Conservation (phyloP, 805 yeast species). For the Myxozyma vanderwaltii region DNA sequence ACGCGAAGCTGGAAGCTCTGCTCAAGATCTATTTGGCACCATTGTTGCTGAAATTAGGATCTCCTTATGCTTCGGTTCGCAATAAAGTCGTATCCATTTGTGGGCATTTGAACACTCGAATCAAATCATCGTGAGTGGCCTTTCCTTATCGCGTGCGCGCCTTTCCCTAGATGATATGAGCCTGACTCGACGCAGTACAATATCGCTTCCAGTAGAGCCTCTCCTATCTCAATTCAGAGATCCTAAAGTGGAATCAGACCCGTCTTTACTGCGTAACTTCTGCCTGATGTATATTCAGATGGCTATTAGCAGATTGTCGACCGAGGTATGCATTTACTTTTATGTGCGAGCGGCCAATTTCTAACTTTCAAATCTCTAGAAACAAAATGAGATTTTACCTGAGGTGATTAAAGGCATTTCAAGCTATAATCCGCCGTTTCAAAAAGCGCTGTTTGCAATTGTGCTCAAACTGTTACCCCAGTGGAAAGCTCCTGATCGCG, state of each 20-base stretch:
- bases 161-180: too few relatives aligned
- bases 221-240: conserved; percentile 63
- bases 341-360: background rate
- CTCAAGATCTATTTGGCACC: conserved; percentile 73
- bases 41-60: conserved; percentile 71
- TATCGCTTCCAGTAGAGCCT: conserved; percentile 66
- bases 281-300: conserved; percentile 62
- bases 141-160: background rate
- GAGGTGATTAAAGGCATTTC: conserved; percentile 52
- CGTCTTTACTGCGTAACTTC: conserved; percentile 22
- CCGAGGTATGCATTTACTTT: conserved; percentile 33
- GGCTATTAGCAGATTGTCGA: conserved; percentile 60
- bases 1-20: conserved; percentile 61
- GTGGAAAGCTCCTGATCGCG: conserved; percentile 56
- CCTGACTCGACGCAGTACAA: conserved; percentile 21
- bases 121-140: conserved; percentile 48
- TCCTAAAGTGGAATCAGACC: conserved; percentile 47
- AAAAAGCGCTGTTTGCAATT: conserved; percentile 64
- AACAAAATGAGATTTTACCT: conserved; percentile 50
- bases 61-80: conserved; percentile 67
- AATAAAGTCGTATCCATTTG: conserved; percentile 66
- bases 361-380: conserved; percentile 3
- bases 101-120: conserved; percentile 66
- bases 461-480: conserved; percentile 55
- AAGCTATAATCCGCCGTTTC: conserved; percentile 41